Evolutionary conservation across 495 filamentous ascomycete genomes (phyloP).

Genomic region (Pseudomonodictys pantanalensis): DNA sequence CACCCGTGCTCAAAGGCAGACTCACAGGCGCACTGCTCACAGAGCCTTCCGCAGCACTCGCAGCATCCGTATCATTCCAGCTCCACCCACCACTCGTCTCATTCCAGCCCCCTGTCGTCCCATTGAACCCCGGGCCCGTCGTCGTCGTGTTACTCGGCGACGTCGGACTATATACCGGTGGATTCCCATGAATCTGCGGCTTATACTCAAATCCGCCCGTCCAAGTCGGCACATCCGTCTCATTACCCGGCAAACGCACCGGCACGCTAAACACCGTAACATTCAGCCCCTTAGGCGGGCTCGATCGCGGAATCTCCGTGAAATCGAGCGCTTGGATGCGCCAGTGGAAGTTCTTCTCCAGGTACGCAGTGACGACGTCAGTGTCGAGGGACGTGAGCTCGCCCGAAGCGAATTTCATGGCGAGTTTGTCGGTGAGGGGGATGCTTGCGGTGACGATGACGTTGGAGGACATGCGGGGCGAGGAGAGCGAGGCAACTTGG

Average conservation of each 20-base stretch:
- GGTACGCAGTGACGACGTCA: slow-evolving; percentile 1
- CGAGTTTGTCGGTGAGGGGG: slow-evolving; percentile 11
- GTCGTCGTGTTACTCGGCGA: neutral
- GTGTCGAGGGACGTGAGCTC: slow-evolving; percentile 10
- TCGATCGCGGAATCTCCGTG: slow-evolving; percentile 3
- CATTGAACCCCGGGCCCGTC: neutral
- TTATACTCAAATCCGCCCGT: slow-evolving; percentile 13
- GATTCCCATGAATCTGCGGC: slow-evolving; percentile 7
- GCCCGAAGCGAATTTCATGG: slow-evolving; percentile 10
- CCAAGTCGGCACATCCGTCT: slow-evolving; percentile 11
- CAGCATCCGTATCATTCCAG: neutral
- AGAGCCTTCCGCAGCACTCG: no score
- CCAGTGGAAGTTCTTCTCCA: slow-evolving; percentile 22
- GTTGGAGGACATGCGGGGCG: slow-evolving; percentile 1
- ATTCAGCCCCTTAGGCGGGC: slow-evolving; percentile 8
- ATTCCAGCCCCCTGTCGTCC: neutral
- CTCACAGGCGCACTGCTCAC: no score
- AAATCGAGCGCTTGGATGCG: slow-evolving; percentile 5
- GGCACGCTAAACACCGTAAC: slow-evolving; percentile 18
- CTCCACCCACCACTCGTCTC: neutral
- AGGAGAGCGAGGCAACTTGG: slow-evolving; percentile 5
- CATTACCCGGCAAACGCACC: slow-evolving; percentile 10
- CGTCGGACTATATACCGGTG: neutral
- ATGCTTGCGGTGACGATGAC: slow-evolving; percentile 20
- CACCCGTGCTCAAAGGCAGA: no score